Evolutionary conservation across 176 grass and related monocot species (phyloP).

Genomic region (Cocos nucifera): DNA sequence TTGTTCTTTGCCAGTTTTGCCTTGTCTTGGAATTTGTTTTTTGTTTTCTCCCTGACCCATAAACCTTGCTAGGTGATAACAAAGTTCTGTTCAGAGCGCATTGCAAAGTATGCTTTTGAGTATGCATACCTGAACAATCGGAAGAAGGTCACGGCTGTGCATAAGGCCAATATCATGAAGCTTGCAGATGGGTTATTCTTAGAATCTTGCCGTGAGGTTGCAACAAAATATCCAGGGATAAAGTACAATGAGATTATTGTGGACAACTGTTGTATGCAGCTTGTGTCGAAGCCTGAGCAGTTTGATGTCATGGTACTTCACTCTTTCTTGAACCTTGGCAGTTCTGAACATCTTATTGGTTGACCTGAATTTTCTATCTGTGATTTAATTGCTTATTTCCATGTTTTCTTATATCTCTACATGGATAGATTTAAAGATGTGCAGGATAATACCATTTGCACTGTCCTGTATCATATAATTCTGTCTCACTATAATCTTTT

Average conservation of each 20-base stretch:
- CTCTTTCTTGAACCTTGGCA: too few species aligned
- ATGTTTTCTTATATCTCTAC: too few species aligned
- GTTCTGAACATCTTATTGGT: too few species aligned
- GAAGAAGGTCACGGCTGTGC: conserved; percentile 10
- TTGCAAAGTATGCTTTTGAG: conserved; percentile 12
- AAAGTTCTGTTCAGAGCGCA: conserved; percentile 15
- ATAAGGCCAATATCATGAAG: conserved; percentile 18
- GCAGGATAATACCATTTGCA: too few species aligned
- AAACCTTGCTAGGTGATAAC: conserved; percentile 6
- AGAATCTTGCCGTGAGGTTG: conserved; percentile 11
- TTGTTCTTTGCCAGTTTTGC: too few species aligned
- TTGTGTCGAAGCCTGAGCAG: conserved; percentile 16
- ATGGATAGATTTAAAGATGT: too few species aligned
- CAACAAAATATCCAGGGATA: conserved; percentile 9
- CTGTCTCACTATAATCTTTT: too few species aligned
- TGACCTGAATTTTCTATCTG: too few species aligned
- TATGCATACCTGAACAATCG: conserved; percentile 12
- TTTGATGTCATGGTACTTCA: conserved; percentile 10
- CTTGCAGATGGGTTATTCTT: conserved; percentile 15
- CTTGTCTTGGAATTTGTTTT: not conserved
- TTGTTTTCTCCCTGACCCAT: conserved; percentile 5
- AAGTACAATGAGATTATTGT: conserved; percentile 19
- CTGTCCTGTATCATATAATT: too few species aligned
- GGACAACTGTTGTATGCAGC: conserved; percentile 13
- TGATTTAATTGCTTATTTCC: too few species aligned